phyloP scores from a whole-genome alignment of 2,329 filamentous ascomycete genomes.

The Fusarium verrucosum region DNA sequence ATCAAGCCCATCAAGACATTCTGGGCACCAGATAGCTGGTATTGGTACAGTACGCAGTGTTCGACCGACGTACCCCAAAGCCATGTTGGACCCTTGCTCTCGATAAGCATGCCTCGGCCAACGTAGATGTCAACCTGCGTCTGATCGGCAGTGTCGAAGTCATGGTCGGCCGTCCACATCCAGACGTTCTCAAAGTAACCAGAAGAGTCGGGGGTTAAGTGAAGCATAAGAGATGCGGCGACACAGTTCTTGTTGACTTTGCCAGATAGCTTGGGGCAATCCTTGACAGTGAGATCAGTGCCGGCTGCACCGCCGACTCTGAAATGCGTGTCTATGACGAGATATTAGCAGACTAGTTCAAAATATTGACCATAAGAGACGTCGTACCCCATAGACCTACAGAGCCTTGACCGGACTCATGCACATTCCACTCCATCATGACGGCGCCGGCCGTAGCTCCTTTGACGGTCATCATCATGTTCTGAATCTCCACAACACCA shows the following conservation, averaged over 20 bases:
- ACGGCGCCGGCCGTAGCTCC: slow-evolving; percentile 68
- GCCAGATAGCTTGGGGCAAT: slow-evolving; percentile 37
- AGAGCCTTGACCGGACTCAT: slow-evolving; percentile 48
- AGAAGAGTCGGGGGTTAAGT: slow-evolving; percentile 56
- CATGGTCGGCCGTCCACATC: slow-evolving; percentile 76
- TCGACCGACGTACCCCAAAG: slow-evolving; percentile 38
- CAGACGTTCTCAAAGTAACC: slow-evolving; percentile 64
- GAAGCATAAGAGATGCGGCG: slow-evolving; percentile 65
- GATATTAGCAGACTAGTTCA: background rate
- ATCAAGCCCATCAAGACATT: slow-evolving; percentile 61
- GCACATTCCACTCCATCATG: slow-evolving; percentile 72
- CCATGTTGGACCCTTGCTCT: slow-evolving; percentile 48
- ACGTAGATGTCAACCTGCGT: slow-evolving; percentile 48
- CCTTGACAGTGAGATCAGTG: slow-evolving; percentile 18
- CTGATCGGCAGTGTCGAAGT: slow-evolving; percentile 48
- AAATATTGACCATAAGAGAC: background rate
- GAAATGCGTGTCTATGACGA: slow-evolving; percentile 54
- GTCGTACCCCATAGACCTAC: slow-evolving; percentile 60
- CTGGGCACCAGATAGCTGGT: slow-evolving; percentile 56
- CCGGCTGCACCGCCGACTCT: slow-evolving; percentile 52
- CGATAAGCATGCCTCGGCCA: slow-evolving; percentile 49
- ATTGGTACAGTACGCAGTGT: slow-evolving; percentile 56
- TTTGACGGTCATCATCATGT: slow-evolving; percentile 69
- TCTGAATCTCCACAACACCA: slow-evolving; percentile 69
- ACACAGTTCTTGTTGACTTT: slow-evolving; percentile 60